phyloP scores from a whole-genome alignment of 2,329 filamentous ascomycete genomes.

The Paecilomyces fulvus region DNA sequence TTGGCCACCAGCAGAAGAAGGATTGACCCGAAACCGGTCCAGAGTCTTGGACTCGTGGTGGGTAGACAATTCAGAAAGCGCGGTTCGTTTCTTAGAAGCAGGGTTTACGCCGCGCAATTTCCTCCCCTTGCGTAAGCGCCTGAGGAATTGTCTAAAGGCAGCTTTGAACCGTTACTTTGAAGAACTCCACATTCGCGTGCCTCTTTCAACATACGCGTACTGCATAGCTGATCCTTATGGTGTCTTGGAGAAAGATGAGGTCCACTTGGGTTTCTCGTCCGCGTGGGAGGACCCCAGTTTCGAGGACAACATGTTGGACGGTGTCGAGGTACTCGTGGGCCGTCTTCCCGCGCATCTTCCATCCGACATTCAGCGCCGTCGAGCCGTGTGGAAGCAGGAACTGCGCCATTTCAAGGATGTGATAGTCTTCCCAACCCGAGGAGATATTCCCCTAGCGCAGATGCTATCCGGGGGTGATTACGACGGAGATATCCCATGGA shows the following conservation, averaged over 20 bases:
- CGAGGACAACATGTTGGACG: constrained; percentile 37
- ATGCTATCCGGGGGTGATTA: constrained; percentile 58
- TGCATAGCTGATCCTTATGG: constrained; percentile 50
- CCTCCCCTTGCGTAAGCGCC: constrained; percentile 31
- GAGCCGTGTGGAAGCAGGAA: constrained; percentile 41
- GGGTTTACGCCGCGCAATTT: constrained; percentile 40
- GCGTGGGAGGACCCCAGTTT: constrained; percentile 34
- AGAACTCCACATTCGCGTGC: constrained; percentile 41
- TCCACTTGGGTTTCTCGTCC: constrained; percentile 48
- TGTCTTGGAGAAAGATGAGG: constrained; percentile 44
- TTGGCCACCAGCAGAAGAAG: constrained; percentile 18
- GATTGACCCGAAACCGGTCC: constrained; percentile 11
- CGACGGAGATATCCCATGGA: constrained; percentile 54
- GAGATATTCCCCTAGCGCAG: constrained; percentile 46
- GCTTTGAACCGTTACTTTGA: constrained; percentile 37
- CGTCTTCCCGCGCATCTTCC: constrained; percentile 49
- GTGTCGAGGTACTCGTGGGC: constrained; percentile 46
- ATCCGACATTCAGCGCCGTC: constrained; percentile 51
- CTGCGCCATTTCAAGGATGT: constrained; percentile 49
- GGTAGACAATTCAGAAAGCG: constrained; percentile 22
- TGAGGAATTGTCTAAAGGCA: constrained; percentile 30
- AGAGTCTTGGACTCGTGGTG: constrained; percentile 29
- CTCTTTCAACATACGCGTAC: constrained; percentile 45
- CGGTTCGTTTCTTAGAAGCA: constrained; percentile 31
- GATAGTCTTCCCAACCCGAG: constrained; percentile 48